A percentile compares a stretch with the other conserved stretches of the same genome.
Conservation (phyloP, 2,329 filamentous ascomycete species). For the Anisogramma anomala region DNA sequence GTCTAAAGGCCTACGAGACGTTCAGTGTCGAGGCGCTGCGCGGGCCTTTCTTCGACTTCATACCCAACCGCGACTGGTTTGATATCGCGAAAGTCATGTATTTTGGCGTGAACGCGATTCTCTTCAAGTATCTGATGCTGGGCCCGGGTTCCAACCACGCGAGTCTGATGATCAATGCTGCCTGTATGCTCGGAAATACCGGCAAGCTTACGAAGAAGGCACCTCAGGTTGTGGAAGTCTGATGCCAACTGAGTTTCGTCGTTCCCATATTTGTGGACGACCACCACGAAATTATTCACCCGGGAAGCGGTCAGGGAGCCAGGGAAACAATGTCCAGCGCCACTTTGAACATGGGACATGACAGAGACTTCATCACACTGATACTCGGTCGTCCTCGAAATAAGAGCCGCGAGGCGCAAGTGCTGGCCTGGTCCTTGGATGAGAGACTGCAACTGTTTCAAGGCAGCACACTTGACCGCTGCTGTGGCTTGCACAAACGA, state of each 20-base stretch:
- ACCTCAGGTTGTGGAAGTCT: slow-evolving; percentile 27
- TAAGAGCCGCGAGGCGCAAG: too few relatives aligned
- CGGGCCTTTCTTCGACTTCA: slow-evolving; percentile 31
- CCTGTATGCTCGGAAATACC: slow-evolving; percentile 42
- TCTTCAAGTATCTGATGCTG: slow-evolving; percentile 47
- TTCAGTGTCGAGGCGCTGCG: slow-evolving; percentile 36
- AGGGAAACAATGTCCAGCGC: too few relatives aligned
- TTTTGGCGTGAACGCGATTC: slow-evolving; percentile 34
- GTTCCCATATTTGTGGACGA: background rate
- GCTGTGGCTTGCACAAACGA: too few relatives aligned
- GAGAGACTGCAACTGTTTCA: too few relatives aligned
- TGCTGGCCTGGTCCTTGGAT: too few relatives aligned
- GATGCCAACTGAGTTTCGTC: background rate
- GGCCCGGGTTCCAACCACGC: slow-evolving; percentile 39
- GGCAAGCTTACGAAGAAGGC: slow-evolving; percentile 32
- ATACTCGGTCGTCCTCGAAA: background rate
- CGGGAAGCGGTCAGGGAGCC: too few relatives aligned
- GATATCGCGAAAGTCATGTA: slow-evolving; percentile 33
- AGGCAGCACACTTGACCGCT: too few relatives aligned
- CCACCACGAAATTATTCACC: background rate
- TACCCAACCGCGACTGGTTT: slow-evolving; percentile 35
- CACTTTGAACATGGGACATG: too few relatives aligned
- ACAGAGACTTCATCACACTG: too few relatives aligned
- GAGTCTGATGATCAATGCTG: slow-evolving; percentile 44
- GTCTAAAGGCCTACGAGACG: slow-evolving; percentile 60